Conservation (phyloP, 1,284 basidiomycete genomes). For the Sparassis latifolia region DNA sequence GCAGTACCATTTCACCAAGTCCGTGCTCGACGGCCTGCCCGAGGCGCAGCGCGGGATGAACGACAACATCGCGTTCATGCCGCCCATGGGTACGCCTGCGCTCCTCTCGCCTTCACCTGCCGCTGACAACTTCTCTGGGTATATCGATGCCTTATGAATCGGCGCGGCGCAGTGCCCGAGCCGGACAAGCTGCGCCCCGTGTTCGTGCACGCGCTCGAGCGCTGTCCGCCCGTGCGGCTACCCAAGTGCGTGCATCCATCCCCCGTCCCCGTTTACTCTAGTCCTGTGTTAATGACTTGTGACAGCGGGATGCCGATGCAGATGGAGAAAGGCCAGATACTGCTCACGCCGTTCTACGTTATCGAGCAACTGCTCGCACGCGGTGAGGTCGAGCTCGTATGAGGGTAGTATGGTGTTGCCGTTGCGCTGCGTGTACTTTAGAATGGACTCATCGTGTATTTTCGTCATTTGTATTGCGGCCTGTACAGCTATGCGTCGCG, state of each 20-base stretch:
- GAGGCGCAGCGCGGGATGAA: constrained; percentile 68
- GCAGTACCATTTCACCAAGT: constrained; percentile 66
- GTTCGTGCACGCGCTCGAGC: constrained; percentile 68
- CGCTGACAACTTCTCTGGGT: neutral
- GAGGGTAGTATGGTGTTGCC: neutral
- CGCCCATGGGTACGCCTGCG: constrained; percentile 65
- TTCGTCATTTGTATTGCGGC: neutral
- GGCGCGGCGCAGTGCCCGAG: constrained; percentile 48
- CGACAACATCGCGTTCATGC: constrained; percentile 63
- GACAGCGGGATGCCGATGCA: constrained; percentile 53
- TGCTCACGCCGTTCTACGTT: constrained; percentile 60
- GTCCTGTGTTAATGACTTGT: neutral
- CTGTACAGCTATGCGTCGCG: neutral
- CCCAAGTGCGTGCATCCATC: constrained; percentile 55
- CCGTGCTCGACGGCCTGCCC: constrained; percentile 77
- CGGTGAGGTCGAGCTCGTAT: constrained; percentile 71
- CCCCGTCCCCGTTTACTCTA: neutral
- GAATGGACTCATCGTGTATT: neutral
- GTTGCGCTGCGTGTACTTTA: too few species aligned
- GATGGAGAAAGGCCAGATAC: constrained; percentile 66
- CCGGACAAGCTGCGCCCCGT: constrained; percentile 74
- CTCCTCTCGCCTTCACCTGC: neutral
- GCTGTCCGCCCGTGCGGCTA: constrained; percentile 64
- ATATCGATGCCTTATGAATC: neutral
- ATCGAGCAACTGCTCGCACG: constrained; percentile 64